phyloP scores from a whole-genome alignment of 164 flowering plant genomes.

The Brasenia schreberi region DNA sequence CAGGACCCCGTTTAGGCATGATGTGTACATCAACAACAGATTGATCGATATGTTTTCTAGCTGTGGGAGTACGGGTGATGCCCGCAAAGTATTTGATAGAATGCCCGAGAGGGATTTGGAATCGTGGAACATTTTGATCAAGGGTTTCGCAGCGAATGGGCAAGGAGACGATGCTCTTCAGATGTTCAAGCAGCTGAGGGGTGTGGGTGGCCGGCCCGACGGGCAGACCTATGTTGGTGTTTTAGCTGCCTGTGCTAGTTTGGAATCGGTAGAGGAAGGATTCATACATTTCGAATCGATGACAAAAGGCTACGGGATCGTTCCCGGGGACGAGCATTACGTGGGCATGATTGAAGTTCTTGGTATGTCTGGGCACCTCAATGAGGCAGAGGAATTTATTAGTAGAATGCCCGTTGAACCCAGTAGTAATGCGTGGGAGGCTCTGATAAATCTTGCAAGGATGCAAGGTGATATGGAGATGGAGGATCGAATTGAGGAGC shows the following conservation, averaged over 20 bases:
- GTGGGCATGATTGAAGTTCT: slow-evolving; percentile 43
- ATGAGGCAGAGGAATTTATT: slow-evolving; percentile 44
- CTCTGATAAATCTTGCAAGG: slow-evolving; percentile 51
- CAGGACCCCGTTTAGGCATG: slow-evolving; percentile 42
- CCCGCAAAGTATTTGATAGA: slow-evolving; percentile 59
- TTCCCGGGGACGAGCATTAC: slow-evolving; percentile 37
- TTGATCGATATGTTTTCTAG: slow-evolving; percentile 52
- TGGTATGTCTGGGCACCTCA: slow-evolving; percentile 51
- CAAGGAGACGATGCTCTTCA: slow-evolving; percentile 72
- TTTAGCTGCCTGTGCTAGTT: slow-evolving; percentile 56
- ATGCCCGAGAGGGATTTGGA: slow-evolving; percentile 51
- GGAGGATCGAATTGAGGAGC: slow-evolving; percentile 63
- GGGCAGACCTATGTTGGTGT: slow-evolving; percentile 48
- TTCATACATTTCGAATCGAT: slow-evolving; percentile 61
- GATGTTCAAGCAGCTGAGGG: slow-evolving; percentile 62
- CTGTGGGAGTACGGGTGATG: slow-evolving; percentile 63
- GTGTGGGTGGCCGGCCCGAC: slow-evolving; percentile 31
- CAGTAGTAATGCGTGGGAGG: slow-evolving; percentile 45
- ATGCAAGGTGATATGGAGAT: slow-evolving; percentile 79
- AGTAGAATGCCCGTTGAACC: slow-evolving; percentile 48
- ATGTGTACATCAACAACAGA: slow-evolving; percentile 34
- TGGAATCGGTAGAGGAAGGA: slow-evolving; percentile 66
- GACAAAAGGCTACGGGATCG: slow-evolving; percentile 39
- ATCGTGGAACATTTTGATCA: slow-evolving; percentile 66
- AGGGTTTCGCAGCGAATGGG: slow-evolving; percentile 44